These are phyloP conservation scores for Trichophyton rubrum DNA, from an alignment of 2,329 filamentous ascomycete species.

Conservation along the genomic window DNA sequence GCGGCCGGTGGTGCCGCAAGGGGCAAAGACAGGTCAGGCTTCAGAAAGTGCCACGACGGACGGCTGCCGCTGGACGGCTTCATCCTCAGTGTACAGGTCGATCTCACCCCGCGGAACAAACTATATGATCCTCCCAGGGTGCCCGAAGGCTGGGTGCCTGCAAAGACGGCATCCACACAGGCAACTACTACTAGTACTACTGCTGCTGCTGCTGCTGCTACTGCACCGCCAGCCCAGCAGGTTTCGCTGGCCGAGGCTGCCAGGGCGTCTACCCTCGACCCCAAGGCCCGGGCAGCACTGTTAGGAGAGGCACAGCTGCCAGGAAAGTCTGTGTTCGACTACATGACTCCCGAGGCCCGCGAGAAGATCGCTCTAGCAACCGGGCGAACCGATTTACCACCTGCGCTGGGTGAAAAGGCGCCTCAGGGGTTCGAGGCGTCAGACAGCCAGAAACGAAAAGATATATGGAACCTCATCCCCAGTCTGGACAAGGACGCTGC, in stretches of 20 bases:
- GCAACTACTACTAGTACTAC: too few species aligned
- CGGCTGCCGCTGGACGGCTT: conserved; percentile 71
- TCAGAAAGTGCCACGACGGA: conserved; percentile 70
- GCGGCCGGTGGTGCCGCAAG: conserved; percentile 26
- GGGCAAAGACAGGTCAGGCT: conserved; percentile 29
- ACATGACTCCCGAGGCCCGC: conserved; percentile 63
- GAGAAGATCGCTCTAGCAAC: conserved; percentile 64
- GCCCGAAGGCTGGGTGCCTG: conserved; percentile 56
- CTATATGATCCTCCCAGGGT: conserved; percentile 34
- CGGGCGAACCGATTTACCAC: conserved; percentile 64
- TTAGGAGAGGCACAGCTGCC: conserved; percentile 71
- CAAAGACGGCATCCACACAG: conserved; percentile 32
- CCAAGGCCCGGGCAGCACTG: conserved; percentile 61
- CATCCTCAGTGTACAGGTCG: conserved; percentile 48
- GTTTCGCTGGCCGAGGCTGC: conserved; percentile 65
- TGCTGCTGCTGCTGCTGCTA: too few species aligned
- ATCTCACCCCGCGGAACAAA: conserved; percentile 26
- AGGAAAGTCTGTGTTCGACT: conserved; percentile 93
- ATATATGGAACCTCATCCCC: conserved; percentile 48
- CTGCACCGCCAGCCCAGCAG: conserved; percentile 30
- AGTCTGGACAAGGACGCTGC: conserved; percentile 55
- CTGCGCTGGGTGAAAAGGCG: conserved; percentile 58
- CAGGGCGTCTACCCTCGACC: conserved; percentile 61
- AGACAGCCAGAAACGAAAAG: conserved; percentile 49
- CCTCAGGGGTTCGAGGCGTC: conserved; percentile 52